Percentiles rank a stretch among this genome's conserved stretches.
phyloP scores from a whole-genome alignment of 176 grass and related monocot species.

The Melocanna baccifera region DNA sequence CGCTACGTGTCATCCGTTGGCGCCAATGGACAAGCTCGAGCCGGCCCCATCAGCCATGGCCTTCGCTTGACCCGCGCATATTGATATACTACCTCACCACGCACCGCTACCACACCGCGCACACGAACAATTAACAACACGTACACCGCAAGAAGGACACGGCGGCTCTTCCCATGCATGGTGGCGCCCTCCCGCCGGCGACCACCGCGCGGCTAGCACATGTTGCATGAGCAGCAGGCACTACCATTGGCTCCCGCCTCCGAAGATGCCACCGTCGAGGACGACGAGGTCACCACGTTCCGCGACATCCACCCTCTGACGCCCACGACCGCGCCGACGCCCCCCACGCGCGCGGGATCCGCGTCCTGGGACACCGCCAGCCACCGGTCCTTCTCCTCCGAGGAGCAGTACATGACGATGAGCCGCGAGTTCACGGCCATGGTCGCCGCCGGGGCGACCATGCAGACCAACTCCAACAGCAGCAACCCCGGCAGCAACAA shows the following conservation, averaged over 20 bases:
- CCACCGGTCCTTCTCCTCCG: constrained; percentile 54
- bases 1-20: constrained; percentile 36
- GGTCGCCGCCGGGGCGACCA: constrained; percentile 67
- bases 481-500: not conserved
- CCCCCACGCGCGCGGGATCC: constrained; percentile 30
- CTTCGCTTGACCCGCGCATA: not conserved
- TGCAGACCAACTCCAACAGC: constrained; percentile 26
- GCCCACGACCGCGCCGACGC: not conserved
- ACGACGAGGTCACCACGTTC: constrained; percentile 35
- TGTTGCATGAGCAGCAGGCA: constrained; percentile 57
- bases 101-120: not conserved
- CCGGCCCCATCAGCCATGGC: not conserved
- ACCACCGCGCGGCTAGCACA: constrained; percentile 30
- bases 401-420: constrained; percentile 70
- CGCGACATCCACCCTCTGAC: constrained; percentile 78
- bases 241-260: constrained; percentile 3
- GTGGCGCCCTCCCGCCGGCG: constrained; percentile 16
- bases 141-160: not conserved
- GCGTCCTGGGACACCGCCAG: constrained; percentile 56
- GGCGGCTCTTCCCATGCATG: constrained; percentile 13
- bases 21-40: constrained; percentile 29
- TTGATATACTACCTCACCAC: constrained; percentile 11
- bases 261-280: not conserved
- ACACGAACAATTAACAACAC: not conserved
- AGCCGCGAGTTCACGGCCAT: constrained; percentile 76